phyloP scores from a whole-genome alignment of 2,329 filamentous ascomycete species.

The Colletotrichum tropicale region DNA sequence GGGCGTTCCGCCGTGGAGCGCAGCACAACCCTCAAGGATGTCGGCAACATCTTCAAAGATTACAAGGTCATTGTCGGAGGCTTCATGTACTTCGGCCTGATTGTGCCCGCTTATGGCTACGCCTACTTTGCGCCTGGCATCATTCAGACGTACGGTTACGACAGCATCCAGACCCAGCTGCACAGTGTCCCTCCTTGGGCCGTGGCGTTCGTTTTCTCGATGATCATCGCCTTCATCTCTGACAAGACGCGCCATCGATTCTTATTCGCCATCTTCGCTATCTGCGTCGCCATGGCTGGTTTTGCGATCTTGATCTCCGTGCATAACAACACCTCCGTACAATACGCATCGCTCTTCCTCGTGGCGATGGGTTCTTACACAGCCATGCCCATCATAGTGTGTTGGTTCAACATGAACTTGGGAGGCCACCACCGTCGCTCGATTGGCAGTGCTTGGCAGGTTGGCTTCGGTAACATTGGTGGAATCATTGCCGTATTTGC shows the following conservation, averaged over 20 bases:
- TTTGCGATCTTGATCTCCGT: conserved; percentile 77
- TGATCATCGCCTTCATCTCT: conserved; percentile 74
- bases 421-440: conserved; percentile 73
- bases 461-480: conserved; percentile 80
- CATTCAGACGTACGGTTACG: conserved; percentile 69
- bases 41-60: conserved; percentile 71
- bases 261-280: conserved; percentile 71
- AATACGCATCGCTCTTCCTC: conserved; percentile 84
- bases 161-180: conserved; percentile 60
- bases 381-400: conserved; percentile 88
- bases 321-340: conserved; percentile 67
- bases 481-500: conserved; percentile 79
- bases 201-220: conserved; percentile 78
- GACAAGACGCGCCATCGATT: conserved; percentile 78
- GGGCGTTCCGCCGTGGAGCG: conserved; percentile 69
- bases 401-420: conserved; percentile 84
- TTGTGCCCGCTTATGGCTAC: conserved; percentile 79
- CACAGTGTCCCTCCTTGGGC: conserved; percentile 64
- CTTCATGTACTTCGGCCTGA: conserved; percentile 82
- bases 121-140: conserved; percentile 80
- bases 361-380: conserved; percentile 81
- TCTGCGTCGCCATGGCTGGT: conserved; percentile 72
- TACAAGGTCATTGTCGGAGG: conserved; percentile 76
- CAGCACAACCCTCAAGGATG: conserved; percentile 62
- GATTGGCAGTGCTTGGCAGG: conserved; percentile 77